phyloP scores from a whole-genome alignment of 1,139 yeast genomes.

The Yamadazyma aaseri region DNA sequence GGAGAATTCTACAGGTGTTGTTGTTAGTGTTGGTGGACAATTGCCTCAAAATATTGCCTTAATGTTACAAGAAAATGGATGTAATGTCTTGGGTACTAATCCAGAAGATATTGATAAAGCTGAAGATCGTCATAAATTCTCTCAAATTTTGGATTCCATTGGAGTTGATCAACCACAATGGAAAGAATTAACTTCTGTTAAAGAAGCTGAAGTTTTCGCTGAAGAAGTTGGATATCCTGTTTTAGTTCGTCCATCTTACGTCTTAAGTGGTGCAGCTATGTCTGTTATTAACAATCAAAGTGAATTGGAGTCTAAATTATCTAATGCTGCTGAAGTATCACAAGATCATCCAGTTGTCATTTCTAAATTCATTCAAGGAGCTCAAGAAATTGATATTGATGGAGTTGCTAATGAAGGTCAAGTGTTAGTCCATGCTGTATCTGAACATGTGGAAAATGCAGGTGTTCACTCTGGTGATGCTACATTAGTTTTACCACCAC shows the following conservation, averaged over 20 bases:
- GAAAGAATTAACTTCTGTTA: constrained; percentile 89
- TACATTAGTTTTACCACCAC: constrained; percentile 91
- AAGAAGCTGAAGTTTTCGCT: constrained; percentile 85
- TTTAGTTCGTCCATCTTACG: constrained; percentile 95
- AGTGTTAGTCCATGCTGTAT: constrained; percentile 89
- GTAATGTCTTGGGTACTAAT: constrained; percentile 87
- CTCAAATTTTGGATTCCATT: constrained; percentile 87
- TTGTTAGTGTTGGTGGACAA: constrained; percentile 97
- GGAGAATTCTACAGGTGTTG: constrained; percentile 86
- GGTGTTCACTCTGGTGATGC: constrained; percentile 99
- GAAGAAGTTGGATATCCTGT: constrained; percentile 90
- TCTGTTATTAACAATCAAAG: constrained; percentile 76
- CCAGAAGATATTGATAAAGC: constrained; percentile 97
- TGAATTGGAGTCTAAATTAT: constrained; percentile 78
- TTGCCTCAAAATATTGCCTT: constrained; percentile 96
- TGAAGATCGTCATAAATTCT: constrained; percentile 97
- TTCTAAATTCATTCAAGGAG: constrained; percentile 92
- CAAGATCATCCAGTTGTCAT: constrained; percentile 97
- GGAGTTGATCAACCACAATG: constrained; percentile 95
- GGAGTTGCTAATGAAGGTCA: constrained; percentile 90
- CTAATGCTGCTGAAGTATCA: constrained; percentile 87
- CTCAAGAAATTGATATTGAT: constrained; percentile 95
- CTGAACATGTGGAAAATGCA: constrained; percentile 98
- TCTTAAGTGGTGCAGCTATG: constrained; percentile 98
- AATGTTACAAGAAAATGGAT: constrained; percentile 75